Conservation (phyloP, 2,329 filamentous ascomycete species). For the Aspergillus sp. region DNA sequence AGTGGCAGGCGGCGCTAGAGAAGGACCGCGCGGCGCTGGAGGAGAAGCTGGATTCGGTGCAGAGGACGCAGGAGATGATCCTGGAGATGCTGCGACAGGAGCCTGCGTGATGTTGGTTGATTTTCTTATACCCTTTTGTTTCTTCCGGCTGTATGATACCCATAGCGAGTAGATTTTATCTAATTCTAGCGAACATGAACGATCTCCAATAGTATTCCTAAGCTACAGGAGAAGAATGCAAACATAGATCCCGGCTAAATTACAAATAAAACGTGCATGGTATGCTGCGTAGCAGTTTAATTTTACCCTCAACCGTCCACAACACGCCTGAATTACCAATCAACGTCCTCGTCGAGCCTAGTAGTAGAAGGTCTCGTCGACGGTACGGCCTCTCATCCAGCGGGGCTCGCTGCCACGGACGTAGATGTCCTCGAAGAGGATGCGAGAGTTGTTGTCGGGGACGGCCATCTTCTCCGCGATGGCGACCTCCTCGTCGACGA, state of each 20-base stretch:
- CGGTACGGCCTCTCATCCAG: slow-evolving; percentile 81
- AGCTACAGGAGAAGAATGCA: slow-evolving; percentile 27
- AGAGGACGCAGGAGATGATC: slow-evolving; percentile 41
- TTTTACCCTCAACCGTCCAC: not conserved
- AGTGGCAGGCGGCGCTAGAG: slow-evolving; percentile 32
- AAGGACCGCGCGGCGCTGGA: slow-evolving; percentile 31
- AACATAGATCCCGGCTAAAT: slow-evolving; percentile 36
- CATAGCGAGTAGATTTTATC: not conserved
- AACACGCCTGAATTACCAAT: not conserved
- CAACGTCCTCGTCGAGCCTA: slow-evolving; percentile 30
- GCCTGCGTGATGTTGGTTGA: slow-evolving; percentile 18
- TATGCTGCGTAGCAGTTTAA: slow-evolving; percentile 13
- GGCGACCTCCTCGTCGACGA: slow-evolving; percentile 87
- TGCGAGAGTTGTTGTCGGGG: slow-evolving; percentile 75
- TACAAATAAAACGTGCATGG: slow-evolving; percentile 34
- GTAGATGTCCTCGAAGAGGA: slow-evolving; percentile 96
- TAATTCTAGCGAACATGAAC: not conserved
- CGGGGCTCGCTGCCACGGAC: slow-evolving; percentile 81
- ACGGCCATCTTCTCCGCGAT: slow-evolving; percentile 81
- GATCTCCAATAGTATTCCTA: slow-evolving; percentile 21
- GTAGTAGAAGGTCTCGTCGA: slow-evolving; percentile 90
- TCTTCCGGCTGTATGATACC: slow-evolving; percentile 19
- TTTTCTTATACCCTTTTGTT: slow-evolving; percentile 7
- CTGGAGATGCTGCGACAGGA: slow-evolving; percentile 39
- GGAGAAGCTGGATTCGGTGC: slow-evolving; percentile 36